Percentiles rank a stretch among this genome's conserved stretches.
These are phyloP conservation scores for Poa annua DNA, from an alignment of 176 grass and related monocot genomes.

Conservation along the genomic window DNA sequence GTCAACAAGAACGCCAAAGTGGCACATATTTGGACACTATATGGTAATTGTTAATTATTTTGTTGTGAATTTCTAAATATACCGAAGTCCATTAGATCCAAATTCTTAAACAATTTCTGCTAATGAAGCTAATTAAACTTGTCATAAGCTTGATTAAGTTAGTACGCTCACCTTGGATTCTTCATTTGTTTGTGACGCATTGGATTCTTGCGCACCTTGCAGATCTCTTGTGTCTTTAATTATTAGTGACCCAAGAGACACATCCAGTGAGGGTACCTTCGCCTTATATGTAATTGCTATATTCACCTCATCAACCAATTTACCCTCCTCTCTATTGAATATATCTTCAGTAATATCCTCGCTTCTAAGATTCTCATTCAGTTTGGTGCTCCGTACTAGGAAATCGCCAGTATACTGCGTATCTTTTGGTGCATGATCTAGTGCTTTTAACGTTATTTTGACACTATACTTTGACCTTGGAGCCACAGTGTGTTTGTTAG, in stretches of 20 bases:
- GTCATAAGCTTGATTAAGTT: not conserved
- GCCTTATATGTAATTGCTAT: not conserved
- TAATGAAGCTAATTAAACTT: too few relatives aligned
- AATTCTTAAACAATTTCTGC: too few relatives aligned
- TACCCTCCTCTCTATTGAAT: not conserved
- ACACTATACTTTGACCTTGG: not conserved
- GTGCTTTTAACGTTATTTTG: slow-evolving; percentile 2
- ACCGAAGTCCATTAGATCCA: not conserved
- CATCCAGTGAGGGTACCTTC: not conserved
- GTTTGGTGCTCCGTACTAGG: not conserved
- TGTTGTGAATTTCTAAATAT: not conserved
- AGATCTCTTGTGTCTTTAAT: not conserved
- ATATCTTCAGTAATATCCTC: not conserved
- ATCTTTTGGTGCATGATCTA: not conserved
- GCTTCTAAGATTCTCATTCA: not conserved
- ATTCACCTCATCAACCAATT: not conserved
- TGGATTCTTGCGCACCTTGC: not conserved
- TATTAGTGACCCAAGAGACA: not conserved
- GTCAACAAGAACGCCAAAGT: not conserved
- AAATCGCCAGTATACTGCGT: not conserved
- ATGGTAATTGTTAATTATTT: not conserved
- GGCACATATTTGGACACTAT: not conserved
- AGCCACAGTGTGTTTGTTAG: not conserved
- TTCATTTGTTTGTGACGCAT: not conserved
- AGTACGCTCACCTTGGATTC: not conserved